phyloP scores from a whole-genome alignment of 1,139 yeast species.

The Suhomyces wounanorum region DNA sequence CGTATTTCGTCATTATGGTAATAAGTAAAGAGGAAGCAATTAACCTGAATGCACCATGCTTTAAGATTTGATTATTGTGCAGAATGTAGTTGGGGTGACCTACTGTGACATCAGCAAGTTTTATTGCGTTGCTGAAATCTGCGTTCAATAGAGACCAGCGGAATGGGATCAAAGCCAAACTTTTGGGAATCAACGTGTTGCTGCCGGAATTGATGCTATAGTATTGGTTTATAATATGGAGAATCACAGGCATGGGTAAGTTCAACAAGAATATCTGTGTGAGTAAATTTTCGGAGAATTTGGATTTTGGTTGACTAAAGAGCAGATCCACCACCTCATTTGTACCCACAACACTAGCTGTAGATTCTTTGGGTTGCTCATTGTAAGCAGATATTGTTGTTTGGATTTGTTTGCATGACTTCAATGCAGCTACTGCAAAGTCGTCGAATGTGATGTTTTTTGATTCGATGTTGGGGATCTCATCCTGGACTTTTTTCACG shows the following conservation, averaged over 20 bases:
- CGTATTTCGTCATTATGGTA: slow-evolving; percentile 41
- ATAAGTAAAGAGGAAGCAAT: slow-evolving; percentile 36
- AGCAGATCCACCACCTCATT: slow-evolving; percentile 18
- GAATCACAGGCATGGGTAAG: slow-evolving; percentile 32
- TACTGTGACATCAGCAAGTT: slow-evolving; percentile 60
- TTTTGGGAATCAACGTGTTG: slow-evolving; percentile 35
- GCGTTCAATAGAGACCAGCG: slow-evolving; percentile 60
- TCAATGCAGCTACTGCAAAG: slow-evolving; percentile 7
- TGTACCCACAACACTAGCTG: slow-evolving; percentile 12
- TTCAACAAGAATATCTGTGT: slow-evolving; percentile 35
- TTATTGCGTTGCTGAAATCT: slow-evolving; percentile 58
- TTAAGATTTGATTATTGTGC: slow-evolving; percentile 31
- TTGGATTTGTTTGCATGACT: slow-evolving; percentile 11
- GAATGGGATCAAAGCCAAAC: slow-evolving; percentile 61
- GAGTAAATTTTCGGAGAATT: slow-evolving; percentile 28
- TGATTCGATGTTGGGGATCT: neutral
- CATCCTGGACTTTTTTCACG: slow-evolving; percentile 9
- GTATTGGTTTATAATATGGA: slow-evolving; percentile 34
- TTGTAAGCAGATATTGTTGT: slow-evolving; percentile 11
- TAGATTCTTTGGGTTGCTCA: slow-evolving; percentile 13
- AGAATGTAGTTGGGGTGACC: slow-evolving; percentile 55
- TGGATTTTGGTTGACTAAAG: slow-evolving; percentile 20
- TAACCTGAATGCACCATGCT: slow-evolving; percentile 32
- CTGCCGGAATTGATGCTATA: slow-evolving; percentile 37
- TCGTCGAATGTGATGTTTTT: slow-evolving; percentile 1